Evolutionary conservation across 257 asterid genomes (phyloP), one percentile per base, ranked within the genome.

Genomic region (Capsicum rhomboideum): DNA sequence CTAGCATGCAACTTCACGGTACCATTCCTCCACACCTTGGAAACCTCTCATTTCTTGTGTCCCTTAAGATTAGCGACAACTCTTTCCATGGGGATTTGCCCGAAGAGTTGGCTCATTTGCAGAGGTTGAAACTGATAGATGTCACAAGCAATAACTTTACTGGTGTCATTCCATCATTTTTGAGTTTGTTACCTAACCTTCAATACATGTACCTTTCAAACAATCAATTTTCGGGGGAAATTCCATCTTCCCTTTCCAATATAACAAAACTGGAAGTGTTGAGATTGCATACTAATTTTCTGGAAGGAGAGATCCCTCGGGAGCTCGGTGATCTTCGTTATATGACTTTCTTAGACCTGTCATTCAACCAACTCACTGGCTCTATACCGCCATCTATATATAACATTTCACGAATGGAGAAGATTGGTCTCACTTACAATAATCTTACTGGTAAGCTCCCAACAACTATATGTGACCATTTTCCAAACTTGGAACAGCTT

Each of bases 401-500:
- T 28, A 63, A 28, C 42, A 63, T 14, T 80, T 69, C 83, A 83
- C 84, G 80, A 63, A 83, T 88, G 21, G 1, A 1, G 66, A 10
- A 0, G 1, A 40, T 85, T 34, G 52, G 12, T 0, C 37, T 87
- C 14, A 8, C 18, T 26, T 0, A 0, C 1, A 83, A 85, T 56
- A 56, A 74, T 17, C 85, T 83, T 28, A 83, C 85, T 11, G 90
- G 90, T 31, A 46, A 71, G 52, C 54, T 88, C 26, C 87, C 88
- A 4, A 13, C 79, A 49, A 46, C 81, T 42, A 2, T 88, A 59
- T 88, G 90, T 42, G 58, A 72, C 3, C 11, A 10, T 28, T 82
- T 5, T 86, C 85, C 56, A 80, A 80, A 54, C 82, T 85, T 46
- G 2, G 42, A 74, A 83, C 18, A 10, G 3, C 82, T 88, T 1